Evolutionary conservation across 345 rosid genomes (phyloP).

Genomic region (Cardiospermum halicacabum): DNA sequence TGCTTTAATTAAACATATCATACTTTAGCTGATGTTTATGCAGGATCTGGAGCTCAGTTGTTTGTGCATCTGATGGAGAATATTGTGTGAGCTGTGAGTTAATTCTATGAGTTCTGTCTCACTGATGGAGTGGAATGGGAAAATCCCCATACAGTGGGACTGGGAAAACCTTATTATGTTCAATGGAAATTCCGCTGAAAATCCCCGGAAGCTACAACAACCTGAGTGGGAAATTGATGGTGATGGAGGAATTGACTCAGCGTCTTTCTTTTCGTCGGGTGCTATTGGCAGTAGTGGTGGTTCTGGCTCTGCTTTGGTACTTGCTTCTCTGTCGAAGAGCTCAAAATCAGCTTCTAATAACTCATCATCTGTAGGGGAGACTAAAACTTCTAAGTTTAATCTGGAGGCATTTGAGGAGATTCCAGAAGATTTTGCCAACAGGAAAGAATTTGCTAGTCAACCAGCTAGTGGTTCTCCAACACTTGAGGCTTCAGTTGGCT

Average conservation of each 20-base stretch:
- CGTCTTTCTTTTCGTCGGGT: conserved; percentile 53
- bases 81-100: conserved; percentile 6
- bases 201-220: conserved; percentile 40
- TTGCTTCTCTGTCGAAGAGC: conserved; percentile 61
- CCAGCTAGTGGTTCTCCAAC: conserved; percentile 32
- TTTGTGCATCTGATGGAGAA: conserved; percentile 17
- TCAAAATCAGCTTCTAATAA: conserved; percentile 63
- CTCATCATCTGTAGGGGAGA: conserved; percentile 57
- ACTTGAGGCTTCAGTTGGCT: conserved; percentile 59
- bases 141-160: conserved; percentile 65
- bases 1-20: not conserved
- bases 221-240: conserved; percentile 64
- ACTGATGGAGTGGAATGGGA: conserved; percentile 80
- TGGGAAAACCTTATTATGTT: conserved; percentile 72
- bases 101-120: conserved; percentile 41
- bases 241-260: conserved; percentile 53
- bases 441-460: conserved; percentile 32
- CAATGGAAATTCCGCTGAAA: conserved; percentile 47
- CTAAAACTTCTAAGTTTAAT: conserved; percentile 34
- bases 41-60: conserved; percentile 24
- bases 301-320: conserved; percentile 64
- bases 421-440: conserved; percentile 32
- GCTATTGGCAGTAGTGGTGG: conserved; percentile 45
- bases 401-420: conserved; percentile 40
- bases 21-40: conserved; percentile 7